A percentile compares a stretch with the other conserved stretches of the same genome.
Evolutionary conservation across 1,284 basidiomycete genomes (phyloP).

Genomic region (Boletus calvinii): DNA sequence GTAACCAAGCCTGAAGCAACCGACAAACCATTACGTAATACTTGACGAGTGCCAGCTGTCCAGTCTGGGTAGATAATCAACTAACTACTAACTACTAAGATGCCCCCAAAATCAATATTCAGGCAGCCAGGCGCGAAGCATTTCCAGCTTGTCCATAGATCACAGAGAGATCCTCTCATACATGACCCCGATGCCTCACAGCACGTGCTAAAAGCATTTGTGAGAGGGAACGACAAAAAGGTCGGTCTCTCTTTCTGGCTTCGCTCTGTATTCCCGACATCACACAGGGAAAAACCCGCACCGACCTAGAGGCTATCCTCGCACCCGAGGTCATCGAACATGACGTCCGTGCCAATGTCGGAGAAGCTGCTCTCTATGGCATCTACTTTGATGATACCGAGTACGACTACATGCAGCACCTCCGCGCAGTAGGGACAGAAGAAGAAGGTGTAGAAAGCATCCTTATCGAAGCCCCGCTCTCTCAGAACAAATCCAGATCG

Average conservation of each 20-base stretch:
- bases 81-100: conserved; percentile 25
- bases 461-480: conserved; percentile 67
- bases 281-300: conserved; percentile 70
- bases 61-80: neutral
- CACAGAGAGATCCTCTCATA: conserved; percentile 92
- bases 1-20: conserved; percentile 23
- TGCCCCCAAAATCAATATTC: conserved; percentile 83
- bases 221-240: conserved; percentile 71
- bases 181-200: conserved; percentile 89
- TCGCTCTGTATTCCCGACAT: conserved; percentile 6
- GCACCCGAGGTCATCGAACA: conserved; percentile 59
- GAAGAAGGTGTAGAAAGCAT: conserved; percentile 77
- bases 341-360: conserved; percentile 55
- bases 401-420: conserved; percentile 99
- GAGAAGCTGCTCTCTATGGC: conserved; percentile 90
- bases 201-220: conserved; percentile 85
- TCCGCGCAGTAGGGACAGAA: conserved; percentile 71
- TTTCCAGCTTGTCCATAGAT: conserved; percentile 97
- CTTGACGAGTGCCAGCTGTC: conserved; percentile 12
- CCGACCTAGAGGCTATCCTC: conserved; percentile 66
- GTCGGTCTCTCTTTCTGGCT: conserved; percentile 34
- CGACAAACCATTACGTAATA: conserved; percentile 33
- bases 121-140: conserved; percentile 86
- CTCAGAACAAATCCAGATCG: conserved; percentile 37
- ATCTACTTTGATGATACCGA: conserved; percentile 97